Evolutionary conservation across 1,139 yeast genomes (phyloP).

Genomic region (Kodamaea arcana): DNA sequence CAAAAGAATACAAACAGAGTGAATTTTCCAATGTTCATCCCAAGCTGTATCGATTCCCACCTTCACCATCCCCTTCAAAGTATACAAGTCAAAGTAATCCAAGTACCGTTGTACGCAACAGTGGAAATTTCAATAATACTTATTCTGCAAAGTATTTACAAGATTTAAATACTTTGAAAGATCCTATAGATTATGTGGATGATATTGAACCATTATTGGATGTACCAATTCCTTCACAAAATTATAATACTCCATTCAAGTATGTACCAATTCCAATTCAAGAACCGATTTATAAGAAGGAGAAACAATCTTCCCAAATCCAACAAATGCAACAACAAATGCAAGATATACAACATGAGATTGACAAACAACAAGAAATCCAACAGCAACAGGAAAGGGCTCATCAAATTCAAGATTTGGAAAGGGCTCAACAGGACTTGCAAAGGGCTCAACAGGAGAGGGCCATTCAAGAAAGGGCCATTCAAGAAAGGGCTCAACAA

Average conservation of each 20-base stretch:
- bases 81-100: slow-evolving; percentile 8
- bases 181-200: slow-evolving; percentile 30
- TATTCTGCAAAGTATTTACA: slow-evolving; percentile 46
- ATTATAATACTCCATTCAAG: slow-evolving; percentile 14
- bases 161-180: slow-evolving; percentile 21
- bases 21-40: slow-evolving; percentile 30
- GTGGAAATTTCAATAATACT: slow-evolving; percentile 16
- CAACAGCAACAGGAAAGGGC: slow-evolving; percentile 8
- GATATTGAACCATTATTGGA: slow-evolving; percentile 39
- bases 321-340: slow-evolving; percentile 6
- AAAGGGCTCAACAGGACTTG: slow-evolving; percentile 8
- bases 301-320: slow-evolving; percentile 6
- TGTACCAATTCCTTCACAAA: slow-evolving; percentile 1
- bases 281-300: slow-evolving; percentile 25
- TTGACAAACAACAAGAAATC: slow-evolving; percentile 1
- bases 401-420: slow-evolving; percentile 7
- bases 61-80: slow-evolving; percentile 27
- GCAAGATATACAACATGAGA: slow-evolving; percentile 1
- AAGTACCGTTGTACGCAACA: slow-evolving; percentile 6
- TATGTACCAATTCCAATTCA: slow-evolving; percentile 44
- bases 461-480: neutral
- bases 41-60: slow-evolving; percentile 48
- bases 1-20: no score
- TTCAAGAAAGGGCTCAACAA: slow-evolving; percentile 1
- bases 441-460: slow-evolving; percentile 5